Evolutionary conservation across 306 rosid genomes (phyloP), one percentile per base, ranked within the genome.

Genomic region (Luffa acutangula): DNA sequence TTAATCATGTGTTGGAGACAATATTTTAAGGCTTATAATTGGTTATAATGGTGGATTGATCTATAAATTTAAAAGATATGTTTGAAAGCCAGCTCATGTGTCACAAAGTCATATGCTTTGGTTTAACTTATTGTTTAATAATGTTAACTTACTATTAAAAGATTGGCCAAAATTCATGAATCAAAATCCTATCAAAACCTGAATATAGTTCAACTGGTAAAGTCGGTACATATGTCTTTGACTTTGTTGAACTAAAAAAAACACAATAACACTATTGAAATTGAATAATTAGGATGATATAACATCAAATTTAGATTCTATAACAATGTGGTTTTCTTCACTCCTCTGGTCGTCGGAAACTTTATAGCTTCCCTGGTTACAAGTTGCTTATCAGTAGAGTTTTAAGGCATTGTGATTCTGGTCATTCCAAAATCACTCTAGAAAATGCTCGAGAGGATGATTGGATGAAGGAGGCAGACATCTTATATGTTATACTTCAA

Each of bases 1-100:
- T 73, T 7, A 73, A 66, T 37, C 76, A 72, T 73, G 77, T 73
- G 43, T 46, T 73, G 10, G 13, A 33, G 59, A 7, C 77, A 46
- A 6, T 73, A n/a, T 31, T 49, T 48, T 31, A 48, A 6, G 77
- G 59, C 52, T 71, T 45, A 70, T 45, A 45, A 70, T 70, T 70
- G 76, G 34, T 70, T 43, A 70, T 21, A 71, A 71, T 71, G 76
- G 10, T 70, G 53, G 76, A 70, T n/a, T 69, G 54, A 9, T 41
- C 17, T 10, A 33, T 42, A 4, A 43, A 15, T 18, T 34, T 67
- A 41, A 41, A 1, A 41, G 31, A 66, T 5, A 42, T 43, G 6
- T 45, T 71, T 71, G n/a, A 71, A 12, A 45, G 20, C 57, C 54
- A 70, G 3, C 54, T 69, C 53, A 42, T 43, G 52, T 43, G 7